Conservation (phyloP, 768 basidiomycete species). For the Fomitopsis serialis region DNA sequence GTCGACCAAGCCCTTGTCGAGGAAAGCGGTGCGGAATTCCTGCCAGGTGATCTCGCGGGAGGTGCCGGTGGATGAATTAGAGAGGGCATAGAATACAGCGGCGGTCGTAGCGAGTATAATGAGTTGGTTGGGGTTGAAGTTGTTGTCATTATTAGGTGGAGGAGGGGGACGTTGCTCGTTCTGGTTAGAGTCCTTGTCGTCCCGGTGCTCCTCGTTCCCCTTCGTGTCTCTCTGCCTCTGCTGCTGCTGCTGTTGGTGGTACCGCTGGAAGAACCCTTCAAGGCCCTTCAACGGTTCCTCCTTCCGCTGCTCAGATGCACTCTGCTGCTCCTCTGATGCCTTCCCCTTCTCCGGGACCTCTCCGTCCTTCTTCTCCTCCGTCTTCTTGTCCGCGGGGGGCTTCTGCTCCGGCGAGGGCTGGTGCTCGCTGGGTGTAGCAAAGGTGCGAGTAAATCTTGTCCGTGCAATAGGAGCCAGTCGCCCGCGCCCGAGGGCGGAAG, state of each 20-base stretch:
- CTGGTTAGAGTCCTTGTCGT: constrained; percentile 29
- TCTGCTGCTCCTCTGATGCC: constrained; percentile 23
- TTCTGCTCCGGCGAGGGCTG: constrained; percentile 26
- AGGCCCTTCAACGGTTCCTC: constrained; percentile 52
- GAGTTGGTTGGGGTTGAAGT: constrained; percentile 52
- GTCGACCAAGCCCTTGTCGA: constrained; percentile 94
- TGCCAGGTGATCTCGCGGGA: constrained; percentile 98
- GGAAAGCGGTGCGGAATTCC: constrained; percentile 95
- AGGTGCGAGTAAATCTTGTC: constrained; percentile 32
- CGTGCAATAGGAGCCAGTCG: constrained; percentile 31
- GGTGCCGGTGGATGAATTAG: constrained; percentile 37
- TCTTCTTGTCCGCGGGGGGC: constrained; percentile 19
- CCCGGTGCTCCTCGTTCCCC: constrained; percentile 4
- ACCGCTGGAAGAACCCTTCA: constrained; percentile 77
- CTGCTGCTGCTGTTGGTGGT: constrained; percentile 30
- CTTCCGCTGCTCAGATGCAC: constrained; percentile 30
- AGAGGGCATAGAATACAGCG: constrained; percentile 61
- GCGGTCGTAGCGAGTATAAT: constrained; percentile 53
- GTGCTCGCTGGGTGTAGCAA: constrained; percentile 42
- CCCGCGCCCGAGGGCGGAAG: constrained; percentile 38
- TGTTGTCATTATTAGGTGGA: constrained; percentile 37
- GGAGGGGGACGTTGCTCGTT: constrained; percentile 31
- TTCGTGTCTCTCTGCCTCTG: constrained; percentile 28
- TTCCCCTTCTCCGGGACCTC: constrained; percentile 30
- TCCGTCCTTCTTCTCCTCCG: constrained; percentile 28